Conservation (phyloP, 306 rosid genomes). For the Lablab purpureus region DNA sequence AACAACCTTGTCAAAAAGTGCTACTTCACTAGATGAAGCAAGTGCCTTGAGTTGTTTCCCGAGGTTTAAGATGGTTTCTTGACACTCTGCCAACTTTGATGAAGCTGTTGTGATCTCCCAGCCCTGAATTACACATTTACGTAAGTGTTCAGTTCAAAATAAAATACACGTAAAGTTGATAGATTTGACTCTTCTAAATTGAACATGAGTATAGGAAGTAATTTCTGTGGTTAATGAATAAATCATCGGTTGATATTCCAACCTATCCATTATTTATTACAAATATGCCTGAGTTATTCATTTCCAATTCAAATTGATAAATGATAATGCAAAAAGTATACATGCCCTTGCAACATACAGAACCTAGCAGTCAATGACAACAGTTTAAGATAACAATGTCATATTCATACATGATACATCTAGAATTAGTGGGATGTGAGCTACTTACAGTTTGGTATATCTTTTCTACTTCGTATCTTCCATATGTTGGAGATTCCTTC, state of each 20-base stretch:
- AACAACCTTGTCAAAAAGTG: slow-evolving; percentile 53
- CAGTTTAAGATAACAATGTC: slow-evolving; percentile 14
- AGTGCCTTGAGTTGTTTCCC: slow-evolving; percentile 83
- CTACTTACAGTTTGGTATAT: slow-evolving; percentile 70
- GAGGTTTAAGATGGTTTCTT: slow-evolving; percentile 74
- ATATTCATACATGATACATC: neutral
- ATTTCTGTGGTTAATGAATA: too few species aligned
- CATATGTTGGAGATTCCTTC: slow-evolving; percentile 63
- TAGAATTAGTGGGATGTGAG: neutral
- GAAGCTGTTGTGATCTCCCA: slow-evolving; percentile 91
- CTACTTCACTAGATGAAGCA: slow-evolving; percentile 70
- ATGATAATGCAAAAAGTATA: neutral
- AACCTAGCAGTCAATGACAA: neutral
- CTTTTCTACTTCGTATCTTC: slow-evolving; percentile 60
- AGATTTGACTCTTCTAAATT: neutral
- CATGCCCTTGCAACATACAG: neutral
- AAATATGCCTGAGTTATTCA: neutral
- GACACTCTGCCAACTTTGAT: slow-evolving; percentile 83
- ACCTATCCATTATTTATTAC: neutral
- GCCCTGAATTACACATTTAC: slow-evolving; percentile 55
- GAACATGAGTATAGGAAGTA: neutral
- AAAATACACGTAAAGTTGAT: slow-evolving; percentile 1
- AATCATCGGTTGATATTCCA: neutral
- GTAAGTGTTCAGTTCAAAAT: neutral
- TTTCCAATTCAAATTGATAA: neutral